Evolutionary conservation across 768 basidiomycete genomes (phyloP), one percentile per base, ranked within the genome.

Genomic region (Suillus bovinus): DNA sequence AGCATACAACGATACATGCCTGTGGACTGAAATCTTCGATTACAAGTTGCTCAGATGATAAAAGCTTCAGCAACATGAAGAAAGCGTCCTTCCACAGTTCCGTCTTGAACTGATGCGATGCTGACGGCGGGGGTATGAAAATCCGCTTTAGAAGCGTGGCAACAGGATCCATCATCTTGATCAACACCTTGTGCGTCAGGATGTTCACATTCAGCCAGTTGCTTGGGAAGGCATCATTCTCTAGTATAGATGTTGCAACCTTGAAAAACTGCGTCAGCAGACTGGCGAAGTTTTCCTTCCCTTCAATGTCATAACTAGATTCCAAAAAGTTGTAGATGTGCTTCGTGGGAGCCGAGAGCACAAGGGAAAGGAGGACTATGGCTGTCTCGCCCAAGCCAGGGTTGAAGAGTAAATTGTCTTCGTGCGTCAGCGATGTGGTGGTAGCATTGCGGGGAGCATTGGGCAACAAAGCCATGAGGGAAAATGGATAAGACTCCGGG

Each of bases 1-100:
- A 53, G n/a, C 31, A 60, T 33, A 57, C 34, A 11, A 60, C 22
- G 16, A 39, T 17, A 64, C 78, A 41, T 62, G 91, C 93, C 84
- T 96, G 96, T 2, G 95, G 93, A 69, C 88, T 93, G 65, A 96
- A 95, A 64, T 98, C 94, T 73, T 99, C 96, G 54, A 98, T 94
- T 17, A 93, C 87, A 20, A 98, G 82, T 61, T 95, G 93, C 53
- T 96, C 92, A 4, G 94, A 96, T 5, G 93, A 90, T 33, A 96
- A 79, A 38, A 97, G 80, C 64, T 88, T 90, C 66, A 98, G 81
- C 10, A 97, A 79, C 82, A 95, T 90, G 58, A 84, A 81, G 67
- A 98, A 86, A 46, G 85, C 87, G 50, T 91, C 89, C 58, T 79
- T 84, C 96, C 96, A 99, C 17, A 98, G 78, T 10, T 78, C 79